These are phyloP conservation scores for Alternaria longipes DNA, from an alignment of 2,329 filamentous ascomycete species.

Conservation along the genomic window DNA sequence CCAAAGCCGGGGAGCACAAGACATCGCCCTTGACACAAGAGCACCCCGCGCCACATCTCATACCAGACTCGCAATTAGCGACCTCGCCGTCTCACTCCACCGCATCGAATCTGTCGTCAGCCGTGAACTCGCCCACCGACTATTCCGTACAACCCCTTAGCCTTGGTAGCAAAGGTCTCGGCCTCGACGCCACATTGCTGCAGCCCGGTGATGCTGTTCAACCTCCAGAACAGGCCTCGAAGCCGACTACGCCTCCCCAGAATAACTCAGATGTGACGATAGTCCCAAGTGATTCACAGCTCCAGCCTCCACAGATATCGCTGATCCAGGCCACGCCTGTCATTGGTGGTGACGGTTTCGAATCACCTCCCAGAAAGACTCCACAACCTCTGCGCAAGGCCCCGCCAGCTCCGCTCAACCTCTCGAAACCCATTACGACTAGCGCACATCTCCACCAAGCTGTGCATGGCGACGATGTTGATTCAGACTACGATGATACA, in stretches of 20 bases:
- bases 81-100: constrained; percentile 44
- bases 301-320: constrained; percentile 48
- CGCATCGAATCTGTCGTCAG: constrained; percentile 37
- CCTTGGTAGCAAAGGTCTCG: constrained; percentile 34
- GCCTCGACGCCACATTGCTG: constrained; percentile 33
- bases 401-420: constrained; percentile 83
- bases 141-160: constrained; percentile 45
- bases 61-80: constrained; percentile 44
- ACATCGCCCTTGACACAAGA: constrained; percentile 28
- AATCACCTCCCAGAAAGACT: constrained; percentile 45
- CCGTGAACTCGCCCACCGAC: constrained; percentile 45
- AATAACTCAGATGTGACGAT: constrained; percentile 17
- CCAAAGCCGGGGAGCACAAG: constrained; percentile 35
- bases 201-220: constrained; percentile 24
- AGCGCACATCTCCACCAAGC: constrained; percentile 57
- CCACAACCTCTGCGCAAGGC: constrained; percentile 72
- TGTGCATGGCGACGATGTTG: constrained; percentile 68
- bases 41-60: constrained; percentile 30
- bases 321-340: constrained; percentile 52
- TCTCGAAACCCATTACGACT: constrained; percentile 61
- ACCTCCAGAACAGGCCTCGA: constrained; percentile 19
- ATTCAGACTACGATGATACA: constrained; percentile 85
- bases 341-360: constrained; percentile 49
- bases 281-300: constrained; percentile 21
- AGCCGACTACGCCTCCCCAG: constrained; percentile 24